Evolutionary conservation across 371 early-diverging fungal genomes (phyloP), one percentile per base, ranked within the genome.

Genomic region (Batkoa obscura): DNA sequence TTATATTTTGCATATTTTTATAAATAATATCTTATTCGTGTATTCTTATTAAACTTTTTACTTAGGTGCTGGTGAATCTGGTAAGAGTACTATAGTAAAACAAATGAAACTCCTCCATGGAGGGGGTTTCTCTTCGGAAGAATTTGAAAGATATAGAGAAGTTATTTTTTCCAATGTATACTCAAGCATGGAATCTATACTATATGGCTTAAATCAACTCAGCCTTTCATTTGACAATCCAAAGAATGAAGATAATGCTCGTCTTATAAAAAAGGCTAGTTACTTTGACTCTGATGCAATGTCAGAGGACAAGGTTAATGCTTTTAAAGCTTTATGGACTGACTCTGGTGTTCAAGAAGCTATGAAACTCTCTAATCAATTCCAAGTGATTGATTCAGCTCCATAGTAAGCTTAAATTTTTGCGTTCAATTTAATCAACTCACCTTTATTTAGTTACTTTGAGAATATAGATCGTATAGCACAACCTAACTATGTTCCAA

Each of bases 81-180:
- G 96, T 33, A 95, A 95, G 68, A 84, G 86, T 43, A 95, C 96
- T 17, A 86, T 95, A 56, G 68, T 95, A 39, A 95, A 95, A 66
- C 94, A 95, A 64, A 94, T 95, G 92, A 85, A 86, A 63, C 75
- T 94, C 37, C 91, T 95, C 60, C 94, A 95, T 66, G 90, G 84
- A 57, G 81, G 79, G 53, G 96, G 96, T 1, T 95, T 86, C 68
- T 79, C 81, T 42, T 62, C 66, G 12, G 82, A 85, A 36, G 94
- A 95, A 66, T 76, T 86, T 41, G 81, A 83, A 56, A 80, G 84
- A 34, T 93, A 86, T 70, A 84, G 80, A 60, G 89, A 83, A 64
- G 85, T 90, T 59, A 90, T 95, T 49, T 89, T 87, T 63, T 76
- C 81, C 53, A 95, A 95, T 69, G 80, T 83, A 17, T 73, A 90